Percentiles rank a stretch among this genome's conserved stretches.
Evolutionary conservation across 768 basidiomycete species (phyloP).

Genomic region (Wakefieldia striispora): DNA sequence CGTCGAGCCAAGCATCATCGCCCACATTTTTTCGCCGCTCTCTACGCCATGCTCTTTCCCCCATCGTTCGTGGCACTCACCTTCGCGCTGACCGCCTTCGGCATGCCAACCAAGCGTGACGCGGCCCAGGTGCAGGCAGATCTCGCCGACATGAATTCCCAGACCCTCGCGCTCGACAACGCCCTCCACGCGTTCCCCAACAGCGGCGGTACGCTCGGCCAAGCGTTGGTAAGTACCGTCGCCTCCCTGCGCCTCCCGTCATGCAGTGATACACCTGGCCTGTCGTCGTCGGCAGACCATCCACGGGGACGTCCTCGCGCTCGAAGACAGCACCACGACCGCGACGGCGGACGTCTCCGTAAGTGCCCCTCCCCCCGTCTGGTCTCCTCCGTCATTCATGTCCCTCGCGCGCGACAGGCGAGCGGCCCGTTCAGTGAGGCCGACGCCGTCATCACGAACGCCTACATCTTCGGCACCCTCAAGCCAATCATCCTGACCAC

Average conservation of each 20-base stretch:
- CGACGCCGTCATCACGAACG: accelerated
- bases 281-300: conserved; percentile 1
- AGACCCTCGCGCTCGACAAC: neutral
- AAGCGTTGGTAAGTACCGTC: neutral
- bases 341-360: neutral
- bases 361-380: neutral
- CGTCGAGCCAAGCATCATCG: neutral
- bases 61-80: conserved; percentile 8
- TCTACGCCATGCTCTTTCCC: conserved; percentile 9
- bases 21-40: neutral
- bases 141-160: accelerated
- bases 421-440: neutral
- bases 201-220: accelerated
- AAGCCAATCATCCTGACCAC: neutral
- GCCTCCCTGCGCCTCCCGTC: neutral
- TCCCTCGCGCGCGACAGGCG: neutral
- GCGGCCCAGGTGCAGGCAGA: neutral
- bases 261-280: too few relatives aligned
- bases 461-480: accelerated
- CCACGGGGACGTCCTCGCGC: accelerated
- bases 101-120: conserved; percentile 10
- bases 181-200: neutral
- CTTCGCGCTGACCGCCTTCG: conserved; percentile 11
- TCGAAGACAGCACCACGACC: accelerated
- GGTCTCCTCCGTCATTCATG: neutral